Percentiles rank a stretch among this genome's conserved stretches.
Conservation (phyloP, 2,329 filamentous ascomycete genomes). For the Cadophora gregata region DNA sequence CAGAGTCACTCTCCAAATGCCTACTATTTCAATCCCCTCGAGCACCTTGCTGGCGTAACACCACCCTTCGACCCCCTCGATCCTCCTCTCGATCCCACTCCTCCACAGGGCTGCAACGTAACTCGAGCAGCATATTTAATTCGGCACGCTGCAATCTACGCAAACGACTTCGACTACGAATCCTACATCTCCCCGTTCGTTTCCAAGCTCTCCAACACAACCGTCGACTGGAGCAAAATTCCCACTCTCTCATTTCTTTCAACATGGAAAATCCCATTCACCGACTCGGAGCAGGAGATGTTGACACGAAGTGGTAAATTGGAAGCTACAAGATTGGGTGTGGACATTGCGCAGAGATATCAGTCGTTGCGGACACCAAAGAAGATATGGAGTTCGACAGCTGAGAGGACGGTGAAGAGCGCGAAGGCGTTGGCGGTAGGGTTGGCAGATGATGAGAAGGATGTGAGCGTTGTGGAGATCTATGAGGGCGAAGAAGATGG, state of each 20-base stretch:
- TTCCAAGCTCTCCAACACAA: conserved; percentile 56
- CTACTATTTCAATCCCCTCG: conserved; percentile 53
- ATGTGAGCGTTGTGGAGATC: conserved; percentile 52
- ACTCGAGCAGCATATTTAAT: conserved; percentile 55
- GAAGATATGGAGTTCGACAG: conserved; percentile 58
- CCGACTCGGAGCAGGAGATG: conserved; percentile 39
- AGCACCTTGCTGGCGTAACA: conserved; percentile 56
- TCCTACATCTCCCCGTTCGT: conserved; percentile 57
- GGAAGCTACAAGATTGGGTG: conserved; percentile 39
- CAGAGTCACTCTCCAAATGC: conserved; percentile 30
- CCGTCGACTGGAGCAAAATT: conserved; percentile 51
- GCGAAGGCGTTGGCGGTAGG: conserved; percentile 56
- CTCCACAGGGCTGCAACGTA: conserved; percentile 57
- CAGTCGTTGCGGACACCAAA: conserved; percentile 50
- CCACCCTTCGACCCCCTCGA: conserved; percentile 56
- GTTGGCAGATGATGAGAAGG: conserved; percentile 50
- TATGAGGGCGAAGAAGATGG: conserved; percentile 54
- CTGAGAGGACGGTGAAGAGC: conserved; percentile 56
- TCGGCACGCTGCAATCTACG: conserved; percentile 57
- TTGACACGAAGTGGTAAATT: conserved; percentile 38
- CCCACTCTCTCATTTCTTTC: conserved; percentile 39
- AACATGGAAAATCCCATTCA: conserved; percentile 40
- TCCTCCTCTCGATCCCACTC: conserved; percentile 52
- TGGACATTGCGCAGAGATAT: conserved; percentile 41
- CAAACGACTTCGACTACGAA: conserved; percentile 59